Percentiles rank a stretch among this genome's conserved stretches.
phyloP scores from a whole-genome alignment of 1,139 yeast species.

The Hyphopichia buzzinii region DNA sequence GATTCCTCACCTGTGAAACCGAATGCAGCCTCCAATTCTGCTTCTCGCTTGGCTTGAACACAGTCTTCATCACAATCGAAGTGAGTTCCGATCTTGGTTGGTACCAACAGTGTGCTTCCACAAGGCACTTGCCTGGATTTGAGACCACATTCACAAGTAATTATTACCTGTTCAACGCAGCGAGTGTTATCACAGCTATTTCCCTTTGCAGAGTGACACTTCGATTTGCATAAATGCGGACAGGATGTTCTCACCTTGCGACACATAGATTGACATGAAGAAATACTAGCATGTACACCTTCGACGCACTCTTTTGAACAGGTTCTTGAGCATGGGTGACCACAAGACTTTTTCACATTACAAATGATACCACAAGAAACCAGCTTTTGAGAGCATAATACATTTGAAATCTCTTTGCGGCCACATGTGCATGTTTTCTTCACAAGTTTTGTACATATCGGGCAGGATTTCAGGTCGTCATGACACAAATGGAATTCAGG shows the following conservation, averaged over 20 bases:
- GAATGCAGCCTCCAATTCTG: constrained; percentile 62
- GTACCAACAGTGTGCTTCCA: constrained; percentile 41
- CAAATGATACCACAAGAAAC: constrained; percentile 77
- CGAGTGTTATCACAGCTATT: constrained; percentile 39
- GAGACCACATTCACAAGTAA: constrained; percentile 68
- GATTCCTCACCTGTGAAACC: constrained; percentile 26
- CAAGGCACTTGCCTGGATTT: constrained; percentile 46
- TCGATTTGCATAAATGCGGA: constrained; percentile 60
- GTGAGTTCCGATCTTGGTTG: constrained; percentile 28
- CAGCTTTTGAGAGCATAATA: constrained; percentile 65
- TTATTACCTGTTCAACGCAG: constrained; percentile 49
- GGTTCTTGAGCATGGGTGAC: constrained; percentile 67
- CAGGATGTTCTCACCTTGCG: constrained; percentile 50
- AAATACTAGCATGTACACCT: constrained; percentile 30
- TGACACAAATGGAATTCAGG: constrained; percentile 78
- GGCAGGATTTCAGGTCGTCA: constrained; percentile 59
- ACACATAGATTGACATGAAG: constrained; percentile 56
- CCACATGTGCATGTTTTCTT: constrained; percentile 74
- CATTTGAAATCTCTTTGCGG: constrained; percentile 51
- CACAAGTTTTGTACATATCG: constrained; percentile 72
- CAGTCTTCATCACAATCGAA: constrained; percentile 74
- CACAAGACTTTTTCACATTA: constrained; percentile 54
- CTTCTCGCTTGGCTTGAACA: constrained; percentile 56
- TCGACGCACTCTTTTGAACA: constrained; percentile 48
- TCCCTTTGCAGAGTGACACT: constrained; percentile 60